Evolutionary conservation across 164 flowering plant species (phyloP).

Genomic region (Vitis amurensis): DNA sequence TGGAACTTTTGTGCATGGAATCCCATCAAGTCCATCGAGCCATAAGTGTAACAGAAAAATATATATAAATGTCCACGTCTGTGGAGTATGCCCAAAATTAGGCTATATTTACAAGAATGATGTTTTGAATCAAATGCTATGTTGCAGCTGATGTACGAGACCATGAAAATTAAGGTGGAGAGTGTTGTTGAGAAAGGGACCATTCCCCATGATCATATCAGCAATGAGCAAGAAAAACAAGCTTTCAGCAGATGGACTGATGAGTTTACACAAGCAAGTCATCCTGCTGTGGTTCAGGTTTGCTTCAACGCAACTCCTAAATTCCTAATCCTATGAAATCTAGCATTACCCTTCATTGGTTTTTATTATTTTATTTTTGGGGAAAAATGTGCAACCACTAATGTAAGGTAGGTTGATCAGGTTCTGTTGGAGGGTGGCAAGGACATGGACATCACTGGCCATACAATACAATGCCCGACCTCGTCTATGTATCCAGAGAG

Average conservation of each 20-base stretch:
- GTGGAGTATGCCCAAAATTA: too few species aligned
- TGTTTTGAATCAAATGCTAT: neutral
- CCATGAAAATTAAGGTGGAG: slow-evolving; percentile 41
- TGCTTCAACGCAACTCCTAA: neutral
- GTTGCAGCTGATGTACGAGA: slow-evolving; percentile 43
- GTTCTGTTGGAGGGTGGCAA: slow-evolving; percentile 44
- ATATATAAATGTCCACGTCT: too few species aligned
- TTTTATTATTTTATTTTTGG: too few species aligned
- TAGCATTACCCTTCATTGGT: too few species aligned
- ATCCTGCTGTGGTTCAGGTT: slow-evolving; percentile 51
- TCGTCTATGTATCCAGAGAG: slow-evolving; percentile 68
- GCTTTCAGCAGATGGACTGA: slow-evolving; percentile 32
- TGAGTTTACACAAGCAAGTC: slow-evolving; percentile 36
- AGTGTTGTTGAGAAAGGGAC: slow-evolving; percentile 30
- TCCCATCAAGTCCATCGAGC: too few species aligned
- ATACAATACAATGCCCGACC: slow-evolving; percentile 53
- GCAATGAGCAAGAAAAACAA: slow-evolving; percentile 12
- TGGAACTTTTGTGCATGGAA: too few species aligned
- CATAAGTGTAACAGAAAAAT: too few species aligned
- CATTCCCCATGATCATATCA: slow-evolving; percentile 27
- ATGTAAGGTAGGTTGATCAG: slow-evolving; percentile 23
- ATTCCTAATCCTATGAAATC: too few species aligned
- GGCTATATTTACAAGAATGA: too few species aligned
- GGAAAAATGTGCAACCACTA: too few species aligned
- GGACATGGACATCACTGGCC: slow-evolving; percentile 49